Evolutionary conservation across 345 rosid genomes (phyloP), one percentile per base, ranked within the genome.

Genomic region (Diplotaxis tenuifolia): DNA sequence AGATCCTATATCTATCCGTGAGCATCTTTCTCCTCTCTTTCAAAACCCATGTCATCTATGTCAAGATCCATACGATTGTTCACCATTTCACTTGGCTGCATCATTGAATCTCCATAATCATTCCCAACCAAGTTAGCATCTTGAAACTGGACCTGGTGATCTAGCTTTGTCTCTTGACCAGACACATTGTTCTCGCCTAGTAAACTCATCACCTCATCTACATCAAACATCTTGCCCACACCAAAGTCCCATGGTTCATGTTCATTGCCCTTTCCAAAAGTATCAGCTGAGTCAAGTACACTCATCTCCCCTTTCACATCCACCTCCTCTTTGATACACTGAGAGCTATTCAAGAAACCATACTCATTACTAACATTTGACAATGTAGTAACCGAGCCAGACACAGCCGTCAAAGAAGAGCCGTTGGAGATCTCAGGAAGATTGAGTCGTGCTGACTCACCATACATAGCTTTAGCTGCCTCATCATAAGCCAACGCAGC

Each of bases 401-500:
- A n/a, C n/a, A n/a, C 79, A 0, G 53, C 79, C 0, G 76, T 63
- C 4, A 84, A 62, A 34, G 65, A 64, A 60, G 82, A 64, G 47
- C 27, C 61, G 19, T 36, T 62, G 0, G 15, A 22, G 15, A 65
- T 1, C 3, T 69, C 80, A 0, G 91, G 91, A 56, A 84, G 71
- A 53, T 93, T 93, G 14, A 93, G 78, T 27, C 86, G 71, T 0
- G 98, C 98, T 27, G 14, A 64, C 2, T 76, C 32, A 12, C 97
- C 98, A 31, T 88, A 87, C 86, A 93, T 83, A 6, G 87, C 83
- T 28, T 55, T 74, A 0, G 98, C 98, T 45, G 98, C 98, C 27
- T 83, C 81, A 16, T 93, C 98, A 45, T 93, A 93, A 9, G 97
- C 96, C 42, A 80, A n/a, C 1, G 98, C 98, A 34, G 97, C 98